phyloP scores from a whole-genome alignment of 208 protist genomes.

The Trypanosoma scelopori region DNA sequence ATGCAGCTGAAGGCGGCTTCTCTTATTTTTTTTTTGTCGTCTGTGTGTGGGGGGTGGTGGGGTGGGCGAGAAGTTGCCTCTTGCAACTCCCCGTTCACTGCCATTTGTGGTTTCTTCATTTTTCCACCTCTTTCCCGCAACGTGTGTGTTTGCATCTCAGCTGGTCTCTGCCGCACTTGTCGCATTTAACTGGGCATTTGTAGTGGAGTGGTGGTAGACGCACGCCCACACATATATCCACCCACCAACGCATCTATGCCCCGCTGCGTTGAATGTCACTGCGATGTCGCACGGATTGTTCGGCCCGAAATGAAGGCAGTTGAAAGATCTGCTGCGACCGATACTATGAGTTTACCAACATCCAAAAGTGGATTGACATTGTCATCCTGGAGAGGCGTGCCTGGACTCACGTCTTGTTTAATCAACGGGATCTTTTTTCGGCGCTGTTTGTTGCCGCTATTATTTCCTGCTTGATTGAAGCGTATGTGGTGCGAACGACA shows the following conservation, averaged over 20 bases:
- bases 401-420: constrained; percentile 82
- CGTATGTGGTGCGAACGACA: constrained; percentile 67
- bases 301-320: constrained; percentile 71
- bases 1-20: no score
- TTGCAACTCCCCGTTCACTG: no score
- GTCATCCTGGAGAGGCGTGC: constrained; percentile 61
- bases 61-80: no score
- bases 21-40: no score
- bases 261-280: constrained; percentile 74
- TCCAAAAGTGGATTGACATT: constrained; percentile 80
- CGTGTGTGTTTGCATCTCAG: no score
- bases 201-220: no score
- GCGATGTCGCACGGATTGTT: constrained; percentile 50
- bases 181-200: no score
- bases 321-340: constrained; percentile 74
- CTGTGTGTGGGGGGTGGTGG: no score
- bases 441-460: constrained; percentile 35
- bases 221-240: no score
- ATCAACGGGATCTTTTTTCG: constrained; percentile 29
- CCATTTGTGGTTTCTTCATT: no score
- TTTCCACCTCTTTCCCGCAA: no score
- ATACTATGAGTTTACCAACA: constrained; percentile 74
- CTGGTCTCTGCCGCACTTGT: no score
- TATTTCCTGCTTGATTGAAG: constrained; percentile 66
- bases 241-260: constrained; percentile 38